phyloP scores from a whole-genome alignment of 2,329 filamentous ascomycete genomes.

The Trichoderma sp. region DNA sequence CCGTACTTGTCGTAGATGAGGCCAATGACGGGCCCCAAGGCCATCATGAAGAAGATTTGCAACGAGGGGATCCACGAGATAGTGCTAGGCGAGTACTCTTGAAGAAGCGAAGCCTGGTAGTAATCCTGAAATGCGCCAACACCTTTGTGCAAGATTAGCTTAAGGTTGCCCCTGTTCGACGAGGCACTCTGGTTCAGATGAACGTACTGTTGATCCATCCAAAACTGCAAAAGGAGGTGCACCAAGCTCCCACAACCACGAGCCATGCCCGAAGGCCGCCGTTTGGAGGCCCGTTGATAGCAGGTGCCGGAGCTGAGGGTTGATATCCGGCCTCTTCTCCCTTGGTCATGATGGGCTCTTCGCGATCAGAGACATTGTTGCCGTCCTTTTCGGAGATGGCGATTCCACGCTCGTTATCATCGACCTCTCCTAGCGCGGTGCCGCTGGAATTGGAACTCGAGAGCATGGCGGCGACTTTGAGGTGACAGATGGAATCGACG shows the following conservation, averaged over 20 bases:
- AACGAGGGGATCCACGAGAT: slow-evolving; percentile 66
- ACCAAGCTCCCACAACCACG: slow-evolving; percentile 46
- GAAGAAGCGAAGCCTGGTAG: slow-evolving; percentile 55
- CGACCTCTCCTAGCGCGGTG: slow-evolving; percentile 5
- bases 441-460: slow-evolving; percentile 16
- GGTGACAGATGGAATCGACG: background rate
- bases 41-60: slow-evolving; percentile 59
- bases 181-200: too few species aligned
- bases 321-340: background rate
- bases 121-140: slow-evolving; percentile 61
- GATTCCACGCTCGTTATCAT: slow-evolving; percentile 5
- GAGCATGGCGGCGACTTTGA: slow-evolving; percentile 1
- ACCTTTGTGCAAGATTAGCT: slow-evolving; percentile 33
- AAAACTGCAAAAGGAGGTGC: slow-evolving; percentile 46
- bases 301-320: background rate
- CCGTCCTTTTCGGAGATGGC: slow-evolving; percentile 4
- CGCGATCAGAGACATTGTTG: background rate
- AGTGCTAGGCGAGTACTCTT: slow-evolving; percentile 53
- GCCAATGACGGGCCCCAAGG: slow-evolving; percentile 62
- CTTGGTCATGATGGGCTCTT: background rate
- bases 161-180: background rate
- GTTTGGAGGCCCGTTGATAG: slow-evolving; percentile 29
- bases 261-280: slow-evolving; percentile 44
- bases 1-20: slow-evolving; percentile 65
- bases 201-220: slow-evolving; percentile 51